Conservation (phyloP, 176 grass and related monocot genomes). For the Ensete ventricosum region DNA sequence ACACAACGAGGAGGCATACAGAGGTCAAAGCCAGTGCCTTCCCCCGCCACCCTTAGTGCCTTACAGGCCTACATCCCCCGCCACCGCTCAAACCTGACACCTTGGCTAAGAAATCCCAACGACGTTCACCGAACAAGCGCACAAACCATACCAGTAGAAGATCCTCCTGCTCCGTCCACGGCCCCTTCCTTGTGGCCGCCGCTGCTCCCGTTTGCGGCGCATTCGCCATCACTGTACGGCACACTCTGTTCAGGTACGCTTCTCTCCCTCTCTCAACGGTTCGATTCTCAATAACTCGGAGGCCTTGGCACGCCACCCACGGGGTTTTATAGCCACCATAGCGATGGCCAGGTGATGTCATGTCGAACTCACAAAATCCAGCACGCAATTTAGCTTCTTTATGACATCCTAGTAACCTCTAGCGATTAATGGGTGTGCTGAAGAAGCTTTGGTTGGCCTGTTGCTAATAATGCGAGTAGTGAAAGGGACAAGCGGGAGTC, state of each 20-base stretch:
- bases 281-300: background rate
- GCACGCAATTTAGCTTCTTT: background rate
- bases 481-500: background rate
- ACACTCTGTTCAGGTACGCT: background rate
- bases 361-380: background rate
- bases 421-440: background rate
- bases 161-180: constrained; percentile 97
- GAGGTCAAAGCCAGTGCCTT: background rate
- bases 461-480: background rate
- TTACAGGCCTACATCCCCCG: constrained; percentile 38
- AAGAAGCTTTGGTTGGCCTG: too few species aligned
- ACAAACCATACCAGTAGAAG: constrained; percentile 99
- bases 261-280: background rate
- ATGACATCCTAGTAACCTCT: background rate
- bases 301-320: background rate
- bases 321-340: background rate
- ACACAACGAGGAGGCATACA: constrained; percentile 9
- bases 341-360: background rate
- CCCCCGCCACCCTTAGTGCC: background rate
- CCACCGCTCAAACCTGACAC: constrained; percentile 99
- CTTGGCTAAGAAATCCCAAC: constrained; percentile 99
- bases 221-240: constrained; percentile 3
- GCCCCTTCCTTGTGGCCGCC: constrained; percentile 45
- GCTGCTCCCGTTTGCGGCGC: background rate
- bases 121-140: constrained; percentile 97